Evolutionary conservation across 148 eudicot species (phyloP), one percentile per base, ranked within the genome.

Genomic region (Rhododendron ferrugineum): DNA sequence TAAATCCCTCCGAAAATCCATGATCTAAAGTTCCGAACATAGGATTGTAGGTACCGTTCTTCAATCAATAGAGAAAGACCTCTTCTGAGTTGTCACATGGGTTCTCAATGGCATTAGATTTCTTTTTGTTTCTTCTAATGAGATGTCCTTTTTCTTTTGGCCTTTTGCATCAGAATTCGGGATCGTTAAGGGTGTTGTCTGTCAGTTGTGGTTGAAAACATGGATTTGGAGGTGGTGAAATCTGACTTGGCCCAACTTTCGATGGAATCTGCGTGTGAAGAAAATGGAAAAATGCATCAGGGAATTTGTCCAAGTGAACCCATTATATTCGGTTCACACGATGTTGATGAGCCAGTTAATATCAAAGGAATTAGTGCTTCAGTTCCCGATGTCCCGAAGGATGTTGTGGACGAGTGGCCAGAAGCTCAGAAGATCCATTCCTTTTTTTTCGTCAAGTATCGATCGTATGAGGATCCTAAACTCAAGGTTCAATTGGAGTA

Each of bases 361-460:
- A 91, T 81, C 68, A 94, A 93, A 89, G 78, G 9, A 11, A 89
- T 75, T 50, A 88, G 87, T 60, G 88, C 82, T 32, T 75, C 94
- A 4, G 90, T 78, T 49, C 80, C 89, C 60, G 85, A 89, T 82
- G 56, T 95, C 75, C 94, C 95, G 0, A 95, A 92, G 92, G 91
- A 94, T 88, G 98, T 91, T 36, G 93, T 86, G 89, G 96, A 94
- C 74, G 98, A 97, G 60, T 95, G 99, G 99, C 96, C 98, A 22
- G 94, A 79, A 73, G 90, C 89, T 22, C 81, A 82, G 46, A 87
- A 92, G 91, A 64, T 89, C 34, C 92, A 97, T 89, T 85, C 90
- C 1, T 94, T 95, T 86, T 94, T 91, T 84, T 82, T 92, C 73
- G 90, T 91, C 82, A 95, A 85, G 88, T 92, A 90, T 86, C 91